Conservation (phyloP, 2,329 filamentous ascomycete species). For the Pyrenophora seminiperda region DNA sequence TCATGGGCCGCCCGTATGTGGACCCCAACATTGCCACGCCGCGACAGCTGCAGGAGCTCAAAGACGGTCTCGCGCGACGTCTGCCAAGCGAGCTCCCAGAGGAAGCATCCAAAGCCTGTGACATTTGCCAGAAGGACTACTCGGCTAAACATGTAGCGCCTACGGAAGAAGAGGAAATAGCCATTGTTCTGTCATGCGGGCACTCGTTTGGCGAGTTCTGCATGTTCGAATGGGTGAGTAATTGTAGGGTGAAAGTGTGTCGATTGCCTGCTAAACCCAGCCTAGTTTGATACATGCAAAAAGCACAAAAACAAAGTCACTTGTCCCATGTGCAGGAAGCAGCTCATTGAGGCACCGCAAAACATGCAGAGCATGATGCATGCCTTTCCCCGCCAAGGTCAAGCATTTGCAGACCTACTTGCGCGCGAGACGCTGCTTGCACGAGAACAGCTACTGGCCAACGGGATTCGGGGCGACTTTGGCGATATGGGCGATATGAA, state of each 20-base stretch:
- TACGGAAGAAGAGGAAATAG: constrained; percentile 41
- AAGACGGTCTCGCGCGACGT: constrained; percentile 31
- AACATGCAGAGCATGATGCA: constrained; percentile 16
- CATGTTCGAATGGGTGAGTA: constrained; percentile 40
- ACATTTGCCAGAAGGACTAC: constrained; percentile 47
- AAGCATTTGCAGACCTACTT: constrained; percentile 24
- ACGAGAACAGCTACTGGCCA: constrained; percentile 24
- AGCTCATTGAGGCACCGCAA: constrained; percentile 34
- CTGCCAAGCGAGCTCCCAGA: constrained; percentile 35
- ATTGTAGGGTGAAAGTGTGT: not conserved
- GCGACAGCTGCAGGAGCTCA: constrained; percentile 39
- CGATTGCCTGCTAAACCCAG: constrained; percentile 2
- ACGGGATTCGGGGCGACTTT: constrained; percentile 28
- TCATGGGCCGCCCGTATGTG: constrained; percentile 13
- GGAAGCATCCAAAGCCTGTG: constrained; percentile 33
- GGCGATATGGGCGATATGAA: constrained; percentile 16
- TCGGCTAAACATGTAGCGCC: constrained; percentile 33
- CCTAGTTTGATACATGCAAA: constrained; percentile 37
- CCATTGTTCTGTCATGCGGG: constrained; percentile 43
- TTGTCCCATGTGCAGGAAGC: constrained; percentile 46
- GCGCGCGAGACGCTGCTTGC: constrained; percentile 24
- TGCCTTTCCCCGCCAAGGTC: constrained; percentile 14
- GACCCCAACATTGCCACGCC: constrained; percentile 34
- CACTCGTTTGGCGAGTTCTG: constrained; percentile 46
- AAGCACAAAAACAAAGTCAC: constrained; percentile 46